Base-by-base conservation (phyloP, 768 basidiomycete genomes). In the Leccinellum rugosiceps region DNA sequence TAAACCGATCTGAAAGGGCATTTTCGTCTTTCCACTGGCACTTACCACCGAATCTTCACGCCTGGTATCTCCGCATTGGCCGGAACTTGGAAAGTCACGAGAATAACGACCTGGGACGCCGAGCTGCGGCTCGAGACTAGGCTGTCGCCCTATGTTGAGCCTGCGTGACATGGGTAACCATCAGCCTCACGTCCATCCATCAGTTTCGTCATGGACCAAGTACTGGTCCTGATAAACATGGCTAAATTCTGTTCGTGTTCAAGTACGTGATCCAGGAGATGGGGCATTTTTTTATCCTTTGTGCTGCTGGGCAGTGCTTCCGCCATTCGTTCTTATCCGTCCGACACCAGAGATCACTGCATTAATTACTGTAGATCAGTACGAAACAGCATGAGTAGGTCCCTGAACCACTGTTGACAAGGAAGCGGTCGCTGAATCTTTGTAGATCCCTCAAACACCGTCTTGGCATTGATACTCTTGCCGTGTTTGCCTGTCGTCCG, bases 271-370 rank as follows among this genome's bases (percentile, higher is more conserved):
- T 38, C 52, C 53, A 41, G 21, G 47, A 13, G 3, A 14, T 14
- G 13, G 1, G 35, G 3, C 6, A 13, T 53, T 34, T 47, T 50
- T 25, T 25, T 47, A 48, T 44, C 43, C 35, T 21, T 9, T 49
- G 59, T 59, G 15, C 62, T 66, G 65, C 52, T 38, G 59, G 50
- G n/a, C 55, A 51, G 62, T 58, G 43, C 47, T 44, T 13, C 25
- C 23, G 31, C 28, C 52, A n/a, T 54, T 38, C 53, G n/a, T 56
- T 63, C 47, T 26, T 30, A 43, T 21, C 2, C 38, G 38, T 41
- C 38, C 41, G 5, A 43, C 41, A 19, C 41, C 21, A 43, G 41
- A 43, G 19, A 43, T 32, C 32, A 13, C 6, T 32, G 32, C 13
- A 13, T 43, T 2, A 13, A 21, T 47, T 59, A 31, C 45, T 58